These are phyloP conservation scores for Penicillium ucsense DNA, from an alignment of 495 filamentous ascomycete genomes.

Conservation along the genomic window DNA sequence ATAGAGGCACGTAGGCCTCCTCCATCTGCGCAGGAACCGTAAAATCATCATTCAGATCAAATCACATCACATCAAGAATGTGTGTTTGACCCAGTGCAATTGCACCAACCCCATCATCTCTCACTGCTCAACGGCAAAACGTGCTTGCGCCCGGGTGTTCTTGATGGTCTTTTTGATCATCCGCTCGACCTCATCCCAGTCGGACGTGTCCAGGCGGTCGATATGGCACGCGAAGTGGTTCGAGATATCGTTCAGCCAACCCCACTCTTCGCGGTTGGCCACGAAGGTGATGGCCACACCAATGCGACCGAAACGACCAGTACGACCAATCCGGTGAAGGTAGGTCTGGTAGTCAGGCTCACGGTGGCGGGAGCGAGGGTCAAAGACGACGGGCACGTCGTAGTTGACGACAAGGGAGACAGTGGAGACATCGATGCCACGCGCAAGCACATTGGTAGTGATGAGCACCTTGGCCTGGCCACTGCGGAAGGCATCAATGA, in stretches of 20 bases:
- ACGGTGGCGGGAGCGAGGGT: conserved; percentile 13
- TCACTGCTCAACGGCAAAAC: conserved; percentile 22
- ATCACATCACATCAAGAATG: too few species aligned
- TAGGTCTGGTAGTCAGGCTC: conserved; percentile 83
- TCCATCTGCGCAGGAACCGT: too few species aligned
- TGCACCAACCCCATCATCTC: background rate
- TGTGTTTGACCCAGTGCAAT: too few species aligned
- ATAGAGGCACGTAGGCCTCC: too few species aligned
- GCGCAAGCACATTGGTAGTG: conserved; percentile 92
- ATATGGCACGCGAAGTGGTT: conserved; percentile 55
- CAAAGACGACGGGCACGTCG: conserved; percentile 45
- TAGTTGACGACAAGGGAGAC: conserved; percentile 99
- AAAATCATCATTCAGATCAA: too few species aligned
- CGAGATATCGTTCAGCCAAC: conserved; percentile 66
- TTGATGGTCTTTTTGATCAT: conserved; percentile 77
- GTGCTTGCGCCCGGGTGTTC: conserved; percentile 58
- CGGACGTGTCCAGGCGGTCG: conserved; percentile 49
- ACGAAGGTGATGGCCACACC: conserved; percentile 92
- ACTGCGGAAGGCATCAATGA: conserved; percentile 80
- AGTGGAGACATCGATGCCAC: conserved; percentile 93
- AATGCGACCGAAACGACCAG: conserved; percentile 94
- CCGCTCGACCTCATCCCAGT: conserved; percentile 83
- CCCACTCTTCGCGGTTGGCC: conserved; percentile 64
- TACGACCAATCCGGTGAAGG: conserved; percentile 95
- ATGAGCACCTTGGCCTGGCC: conserved; percentile 94